These are phyloP conservation scores for Neopestalotiopsis sp. DNA, from an alignment of 2,329 filamentous ascomycete species.

Conservation along the genomic window DNA sequence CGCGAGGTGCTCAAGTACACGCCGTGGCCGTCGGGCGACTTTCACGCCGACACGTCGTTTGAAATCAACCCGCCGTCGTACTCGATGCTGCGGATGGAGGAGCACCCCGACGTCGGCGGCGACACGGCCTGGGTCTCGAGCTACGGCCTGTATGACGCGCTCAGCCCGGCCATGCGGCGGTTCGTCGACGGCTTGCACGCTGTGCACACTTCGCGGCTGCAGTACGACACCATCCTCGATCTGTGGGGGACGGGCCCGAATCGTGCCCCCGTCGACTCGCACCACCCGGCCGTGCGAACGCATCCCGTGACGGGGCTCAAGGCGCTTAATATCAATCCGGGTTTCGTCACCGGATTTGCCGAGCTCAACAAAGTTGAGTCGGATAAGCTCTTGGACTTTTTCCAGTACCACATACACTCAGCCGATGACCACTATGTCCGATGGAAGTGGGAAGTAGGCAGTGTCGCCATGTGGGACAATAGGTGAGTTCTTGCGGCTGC, in stretches of 20 bases:
- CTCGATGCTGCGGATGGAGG: conserved; percentile 55
- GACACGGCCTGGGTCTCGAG: conserved; percentile 54
- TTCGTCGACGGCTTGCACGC: conserved; percentile 50
- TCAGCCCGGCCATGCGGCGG: conserved; percentile 47
- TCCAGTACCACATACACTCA: conserved; percentile 50
- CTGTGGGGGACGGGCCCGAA: conserved; percentile 47
- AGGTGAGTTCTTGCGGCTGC: conserved; percentile 28
- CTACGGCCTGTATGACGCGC: conserved; percentile 49
- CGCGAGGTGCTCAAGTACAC: conserved; percentile 50
- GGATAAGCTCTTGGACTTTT: conserved; percentile 51
- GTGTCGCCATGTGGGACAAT: conserved; percentile 58
- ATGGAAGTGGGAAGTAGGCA: conserved; percentile 55
- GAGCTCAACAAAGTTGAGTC: conserved; percentile 55
- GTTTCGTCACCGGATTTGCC: conserved; percentile 52
- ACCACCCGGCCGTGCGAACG: conserved; percentile 53
- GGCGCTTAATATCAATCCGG: conserved; percentile 50
- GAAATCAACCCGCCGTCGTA: conserved; percentile 57
- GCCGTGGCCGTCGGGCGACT: conserved; percentile 51
- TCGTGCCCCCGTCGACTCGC: conserved; percentile 50
- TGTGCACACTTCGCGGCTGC: conserved; percentile 49
- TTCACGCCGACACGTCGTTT: conserved; percentile 55
- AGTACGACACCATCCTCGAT: conserved; percentile 53
- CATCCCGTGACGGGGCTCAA: conserved; percentile 54
- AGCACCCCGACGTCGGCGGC: conserved; percentile 51
- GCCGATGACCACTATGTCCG: conserved; percentile 55